Evolutionary conservation across 345 rosid genomes (phyloP).

Genomic region (Pseudoturritis turrita): DNA sequence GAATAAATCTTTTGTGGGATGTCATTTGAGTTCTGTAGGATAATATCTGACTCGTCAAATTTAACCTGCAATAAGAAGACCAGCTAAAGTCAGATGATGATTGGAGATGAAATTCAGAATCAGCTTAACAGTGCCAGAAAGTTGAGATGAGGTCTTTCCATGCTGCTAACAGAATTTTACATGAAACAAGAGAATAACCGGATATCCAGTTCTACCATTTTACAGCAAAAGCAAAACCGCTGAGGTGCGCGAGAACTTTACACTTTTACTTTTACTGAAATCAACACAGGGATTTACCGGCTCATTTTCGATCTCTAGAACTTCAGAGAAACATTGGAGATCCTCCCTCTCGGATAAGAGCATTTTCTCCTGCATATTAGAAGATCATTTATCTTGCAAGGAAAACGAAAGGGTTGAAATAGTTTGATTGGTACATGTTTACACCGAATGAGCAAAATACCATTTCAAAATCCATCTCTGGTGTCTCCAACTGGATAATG

Average conservation of each 20-base stretch:
- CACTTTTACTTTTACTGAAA: neutral
- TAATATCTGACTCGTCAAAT: slow-evolving; percentile 21
- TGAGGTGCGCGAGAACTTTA: neutral
- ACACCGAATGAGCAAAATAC: slow-evolving; percentile 32
- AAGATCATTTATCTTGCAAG: neutral
- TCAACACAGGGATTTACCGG: slow-evolving; percentile 34
- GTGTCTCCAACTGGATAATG: slow-evolving; percentile 53
- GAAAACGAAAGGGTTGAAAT: neutral
- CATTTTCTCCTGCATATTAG: slow-evolving; percentile 38
- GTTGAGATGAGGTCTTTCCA: neutral
- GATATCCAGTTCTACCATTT: neutral
- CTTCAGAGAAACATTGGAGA: slow-evolving; percentile 37
- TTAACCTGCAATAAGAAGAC: slow-evolving; percentile 38
- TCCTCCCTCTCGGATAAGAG: slow-evolving; percentile 31
- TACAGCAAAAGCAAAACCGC: slow-evolving; percentile 10
- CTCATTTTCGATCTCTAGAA: slow-evolving; percentile 36
- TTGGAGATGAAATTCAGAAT: neutral
- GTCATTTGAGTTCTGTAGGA: slow-evolving; percentile 27
- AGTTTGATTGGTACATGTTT: neutral
- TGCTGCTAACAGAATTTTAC: neutral
- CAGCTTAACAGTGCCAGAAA: neutral
- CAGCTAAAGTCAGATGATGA: slow-evolving; percentile 7
- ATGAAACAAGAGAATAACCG: neutral
- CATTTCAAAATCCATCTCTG: slow-evolving; percentile 47
- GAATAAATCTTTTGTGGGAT: slow-evolving; percentile 49